phyloP scores from a whole-genome alignment of 108 stramenopile genomes.

The Ochromonas danica region DNA sequence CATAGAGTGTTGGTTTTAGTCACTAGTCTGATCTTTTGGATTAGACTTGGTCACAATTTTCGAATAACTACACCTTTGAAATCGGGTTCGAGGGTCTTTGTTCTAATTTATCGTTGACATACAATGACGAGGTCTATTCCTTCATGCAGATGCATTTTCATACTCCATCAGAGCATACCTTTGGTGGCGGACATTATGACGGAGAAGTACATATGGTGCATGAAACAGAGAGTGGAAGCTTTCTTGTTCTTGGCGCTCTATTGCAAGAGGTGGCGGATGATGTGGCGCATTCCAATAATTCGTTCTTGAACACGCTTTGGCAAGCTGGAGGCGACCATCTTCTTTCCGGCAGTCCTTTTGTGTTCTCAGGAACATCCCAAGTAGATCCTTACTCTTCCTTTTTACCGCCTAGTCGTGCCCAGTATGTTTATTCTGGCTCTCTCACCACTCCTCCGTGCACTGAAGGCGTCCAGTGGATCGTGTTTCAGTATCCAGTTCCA shows the following conservation, averaged over 20 bases:
- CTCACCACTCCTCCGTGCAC: slow-evolving; percentile 57
- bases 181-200: slow-evolving; percentile 38
- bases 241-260: neutral
- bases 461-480: slow-evolving; percentile 50
- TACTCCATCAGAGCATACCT: slow-evolving; percentile 18
- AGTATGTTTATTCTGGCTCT: slow-evolving; percentile 48
- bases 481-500: slow-evolving; percentile 31
- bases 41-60: slow-evolving; percentile 2
- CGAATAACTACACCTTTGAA: slow-evolving; percentile 21
- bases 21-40: neutral
- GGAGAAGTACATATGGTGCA: slow-evolving; percentile 52
- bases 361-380: neutral
- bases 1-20: neutral
- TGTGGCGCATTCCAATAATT: neutral
- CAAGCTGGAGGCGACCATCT: neutral
- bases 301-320: neutral
- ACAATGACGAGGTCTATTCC: neutral
- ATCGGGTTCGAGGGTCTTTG: neutral
- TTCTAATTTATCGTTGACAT: neutral
- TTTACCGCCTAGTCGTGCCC: slow-evolving; percentile 7
- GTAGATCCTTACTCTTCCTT: slow-evolving; percentile 22
- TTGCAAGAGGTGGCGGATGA: neutral
- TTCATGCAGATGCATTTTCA: neutral
- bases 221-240: neutral
- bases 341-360: neutral